Conservation (phyloP, 1,284 basidiomycete species). For the Peniophora sp. region DNA sequence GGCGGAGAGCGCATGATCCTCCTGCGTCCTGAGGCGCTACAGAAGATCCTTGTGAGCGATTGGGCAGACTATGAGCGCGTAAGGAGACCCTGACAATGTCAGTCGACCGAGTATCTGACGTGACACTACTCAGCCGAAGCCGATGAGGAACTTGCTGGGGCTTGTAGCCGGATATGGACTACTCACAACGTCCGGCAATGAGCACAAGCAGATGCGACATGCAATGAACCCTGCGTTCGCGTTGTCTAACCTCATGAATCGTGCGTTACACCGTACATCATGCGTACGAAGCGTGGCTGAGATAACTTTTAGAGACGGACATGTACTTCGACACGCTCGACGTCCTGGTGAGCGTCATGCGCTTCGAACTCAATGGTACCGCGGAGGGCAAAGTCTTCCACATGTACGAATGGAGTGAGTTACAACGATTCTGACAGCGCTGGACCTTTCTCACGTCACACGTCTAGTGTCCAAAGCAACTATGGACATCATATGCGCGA, state of each 20-base stretch:
- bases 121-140: constrained; percentile 27
- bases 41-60: constrained; percentile 34
- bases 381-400: constrained; percentile 23
- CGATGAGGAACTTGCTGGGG: constrained; percentile 32
- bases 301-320: constrained; percentile 36
- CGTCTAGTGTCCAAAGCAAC: constrained; percentile 40
- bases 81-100: constrained; percentile 7
- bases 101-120: neutral
- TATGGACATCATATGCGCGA: constrained; percentile 41
- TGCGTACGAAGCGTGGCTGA: neutral
- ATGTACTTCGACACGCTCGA: constrained; percentile 41
- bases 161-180: constrained; percentile 37
- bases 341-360: constrained; percentile 32
- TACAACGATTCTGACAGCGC: neutral
- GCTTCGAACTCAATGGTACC: constrained; percentile 21
- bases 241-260: constrained; percentile 33
- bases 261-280: too few relatives aligned
- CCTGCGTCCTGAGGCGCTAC: constrained; percentile 31
- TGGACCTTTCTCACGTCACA: neutral
- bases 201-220: constrained; percentile 39
- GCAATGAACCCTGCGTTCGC: constrained; percentile 45
- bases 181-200: constrained; percentile 37
- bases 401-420: constrained; percentile 42
- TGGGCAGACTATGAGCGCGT: constrained; percentile 40
- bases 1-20: constrained; percentile 39